These are phyloP conservation scores for Basipetospora chlamydospora DNA, from an alignment of 2,329 filamentous ascomycete genomes.

Conservation along the genomic window DNA sequence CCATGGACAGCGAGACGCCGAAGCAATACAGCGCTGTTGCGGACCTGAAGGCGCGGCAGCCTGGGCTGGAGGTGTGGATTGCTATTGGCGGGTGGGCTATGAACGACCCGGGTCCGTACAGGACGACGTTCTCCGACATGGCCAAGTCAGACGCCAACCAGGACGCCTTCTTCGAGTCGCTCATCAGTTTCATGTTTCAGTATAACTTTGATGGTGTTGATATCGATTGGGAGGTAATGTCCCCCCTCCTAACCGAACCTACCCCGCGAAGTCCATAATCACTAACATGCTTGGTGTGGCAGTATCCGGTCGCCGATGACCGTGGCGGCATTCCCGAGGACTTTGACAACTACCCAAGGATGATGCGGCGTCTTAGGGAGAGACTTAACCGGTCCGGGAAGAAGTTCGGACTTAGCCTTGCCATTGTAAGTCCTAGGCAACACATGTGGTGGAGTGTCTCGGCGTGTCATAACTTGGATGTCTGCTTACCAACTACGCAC, in stretches of 20 bases:
- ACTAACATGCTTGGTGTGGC: neutral
- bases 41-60: slow-evolving; percentile 15
- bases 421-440: slow-evolving; percentile 6
- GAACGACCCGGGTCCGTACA: slow-evolving; percentile 18
- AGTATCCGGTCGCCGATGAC: slow-evolving; percentile 9
- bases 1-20: neutral
- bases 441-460: too few species aligned
- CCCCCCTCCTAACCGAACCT: neutral
- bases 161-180: slow-evolving; percentile 21
- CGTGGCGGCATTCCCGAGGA: slow-evolving; percentile 8
- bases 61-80: slow-evolving; percentile 20
- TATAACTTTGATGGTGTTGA: slow-evolving; percentile 16
- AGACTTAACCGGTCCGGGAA: neutral
- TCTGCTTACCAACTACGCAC: neutral
- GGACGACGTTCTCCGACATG: slow-evolving; percentile 15
- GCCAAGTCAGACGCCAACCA: slow-evolving; percentile 12
- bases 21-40: too few species aligned
- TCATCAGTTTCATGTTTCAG: slow-evolving; percentile 10
- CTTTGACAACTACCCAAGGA: slow-evolving; percentile 8
- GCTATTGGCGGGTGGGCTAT: slow-evolving; percentile 27
- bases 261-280: neutral
- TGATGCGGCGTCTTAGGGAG: slow-evolving; percentile 26
- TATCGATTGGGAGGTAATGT: slow-evolving; percentile 15
- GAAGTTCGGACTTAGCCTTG: slow-evolving; percentile 3
- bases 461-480: too few species aligned